Percentiles rank a stretch among this genome's conserved stretches.
These are phyloP conservation scores for Rhizopus stolonifer DNA, from an alignment of 371 early-diverging fungal genomes.

Conservation along the genomic window DNA sequence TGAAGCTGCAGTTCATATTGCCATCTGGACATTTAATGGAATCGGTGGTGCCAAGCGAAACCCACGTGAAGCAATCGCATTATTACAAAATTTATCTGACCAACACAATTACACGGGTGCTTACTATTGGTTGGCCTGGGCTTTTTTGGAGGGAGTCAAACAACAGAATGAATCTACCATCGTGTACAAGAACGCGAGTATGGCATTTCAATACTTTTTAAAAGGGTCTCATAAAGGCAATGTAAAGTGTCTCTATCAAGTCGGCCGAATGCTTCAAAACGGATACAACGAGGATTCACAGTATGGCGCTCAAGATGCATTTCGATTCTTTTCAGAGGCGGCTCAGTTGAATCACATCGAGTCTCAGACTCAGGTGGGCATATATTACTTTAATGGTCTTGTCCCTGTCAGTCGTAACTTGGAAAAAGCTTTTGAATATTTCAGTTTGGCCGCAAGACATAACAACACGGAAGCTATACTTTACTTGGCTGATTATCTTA, in stretches of 20 bases:
- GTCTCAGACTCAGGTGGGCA: conserved; percentile 19
- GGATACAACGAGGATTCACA: background rate
- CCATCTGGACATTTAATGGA: conserved; percentile 23
- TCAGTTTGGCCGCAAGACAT: conserved; percentile 16
- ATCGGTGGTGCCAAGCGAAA: conserved; percentile 13
- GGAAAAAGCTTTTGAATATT: conserved; percentile 16
- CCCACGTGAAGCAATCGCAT: conserved; percentile 3
- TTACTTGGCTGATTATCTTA: conserved; percentile 24
- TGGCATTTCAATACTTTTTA: conserved; percentile 11
- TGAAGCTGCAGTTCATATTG: conserved; percentile 18
- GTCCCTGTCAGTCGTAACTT: conserved; percentile 1
- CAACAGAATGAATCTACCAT: conserved; percentile 2
- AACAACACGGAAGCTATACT: conserved; percentile 17
- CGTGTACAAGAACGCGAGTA: background rate
- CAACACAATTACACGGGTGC: conserved; percentile 15
- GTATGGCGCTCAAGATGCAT: conserved; percentile 7
- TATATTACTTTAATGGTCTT: conserved; percentile 12
- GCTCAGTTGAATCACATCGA: conserved; percentile 7
- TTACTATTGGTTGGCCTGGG: conserved; percentile 16
- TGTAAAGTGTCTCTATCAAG: conserved; percentile 2
- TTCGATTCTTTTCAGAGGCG: conserved; percentile 13
- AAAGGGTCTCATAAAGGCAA: conserved; percentile 8
- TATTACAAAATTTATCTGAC: conserved; percentile 17
- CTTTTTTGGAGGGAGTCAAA: conserved; percentile 15
- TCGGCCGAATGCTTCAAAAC: conserved; percentile 17